Percentiles rank a stretch among this genome's conserved stretches.
These are phyloP conservation scores for Pseudocercospora pini-densiflorae DNA, from an alignment of 2,329 filamentous ascomycete species.

Conservation along the genomic window DNA sequence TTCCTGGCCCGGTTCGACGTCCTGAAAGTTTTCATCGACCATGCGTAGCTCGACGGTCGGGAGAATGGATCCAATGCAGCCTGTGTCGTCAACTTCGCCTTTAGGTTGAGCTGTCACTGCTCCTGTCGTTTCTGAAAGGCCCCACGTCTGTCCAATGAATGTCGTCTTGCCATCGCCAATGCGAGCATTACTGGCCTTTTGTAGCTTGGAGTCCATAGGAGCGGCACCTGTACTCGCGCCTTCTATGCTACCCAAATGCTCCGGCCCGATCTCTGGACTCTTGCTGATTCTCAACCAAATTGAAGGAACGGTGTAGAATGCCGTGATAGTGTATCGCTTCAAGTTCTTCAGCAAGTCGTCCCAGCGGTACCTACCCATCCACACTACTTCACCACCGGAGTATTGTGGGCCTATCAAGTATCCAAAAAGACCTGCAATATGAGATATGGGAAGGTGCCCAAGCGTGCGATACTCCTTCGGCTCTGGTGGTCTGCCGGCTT, in stretches of 20 bases:
- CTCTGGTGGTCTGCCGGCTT: conserved; percentile 33
- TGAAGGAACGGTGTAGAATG: conserved; percentile 46
- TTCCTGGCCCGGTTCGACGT: conserved; percentile 45
- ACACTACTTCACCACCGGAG: conserved; percentile 41
- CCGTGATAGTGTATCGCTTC: conserved; percentile 43
- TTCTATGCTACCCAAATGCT: conserved; percentile 41
- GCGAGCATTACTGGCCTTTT: conserved; percentile 44
- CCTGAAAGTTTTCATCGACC: conserved; percentile 49
- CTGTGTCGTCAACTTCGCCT: conserved; percentile 40
- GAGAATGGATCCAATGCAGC: conserved; percentile 41
- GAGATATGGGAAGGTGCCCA: conserved; percentile 86
- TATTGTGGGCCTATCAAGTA: conserved; percentile 44
- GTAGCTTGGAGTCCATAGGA: conserved; percentile 44
- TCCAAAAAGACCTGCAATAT: conserved; percentile 72
- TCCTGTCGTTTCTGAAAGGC: conserved; percentile 41
- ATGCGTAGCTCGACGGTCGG: conserved; percentile 48
- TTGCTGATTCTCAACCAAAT: conserved; percentile 47
- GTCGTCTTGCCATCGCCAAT: conserved; percentile 32
- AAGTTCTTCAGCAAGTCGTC: conserved; percentile 41
- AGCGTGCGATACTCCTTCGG: conserved; percentile 30
- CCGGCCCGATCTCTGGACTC: conserved; percentile 37
- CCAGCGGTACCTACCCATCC: conserved; percentile 48
- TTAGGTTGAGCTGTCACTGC: conserved; percentile 44
- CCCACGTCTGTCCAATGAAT: conserved; percentile 47
- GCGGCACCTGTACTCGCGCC: conserved; percentile 46